Base-by-base conservation (phyloP, 371 early-diverging fungal genomes). In the Capillidium heterosporum region DNA sequence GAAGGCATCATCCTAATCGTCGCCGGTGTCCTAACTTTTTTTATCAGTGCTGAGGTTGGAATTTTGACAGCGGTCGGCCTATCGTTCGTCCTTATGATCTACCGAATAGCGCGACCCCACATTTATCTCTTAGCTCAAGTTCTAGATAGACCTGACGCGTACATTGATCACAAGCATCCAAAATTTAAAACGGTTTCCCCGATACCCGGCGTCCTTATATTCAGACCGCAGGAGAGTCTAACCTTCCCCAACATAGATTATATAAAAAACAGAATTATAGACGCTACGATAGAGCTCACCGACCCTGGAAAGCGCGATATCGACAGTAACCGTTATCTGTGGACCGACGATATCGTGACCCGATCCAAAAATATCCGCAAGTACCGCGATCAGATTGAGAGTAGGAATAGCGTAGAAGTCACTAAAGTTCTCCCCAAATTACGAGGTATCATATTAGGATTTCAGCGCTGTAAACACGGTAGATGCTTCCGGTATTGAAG, bases 401-500 rank as follows among this genome's bases (percentile, higher is more conserved):
- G 2, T 51, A 17, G 11, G 1, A 35, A 1, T 26, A 17, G 23
- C 15, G 1, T 8, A 15, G 41, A 13, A 19, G 21, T 19, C 7
- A 7, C 21, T 13, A 1, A 29, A 26, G 15, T 17, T 4, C 21
- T 53, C 3, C 84, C 84, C 1, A 57, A 67, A 10, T 64, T 87
- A 13, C 69, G 75, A 1, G 81, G 88, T 0, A 60, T 91, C 23
- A 65, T 91, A 35, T 26, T 67, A 89, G 24, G 89, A 88, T 63
- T 72, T 91, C 48, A 70, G 81, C 0, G 79, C 78, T n/a, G 89
- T 88, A 11, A 80, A 82, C 52, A 67, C 71, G 32, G 72, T 89
- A 60, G 92, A 91, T 58, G 74, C 78, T 29, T 81, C 89, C 0
- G 90, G 86, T 28, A 62, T 83, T 49, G 86, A 87, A 59, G 71